Evolutionary conservation across 177 flowering plant genomes (phyloP).

Genomic region (Tripterygium wilfordii): DNA sequence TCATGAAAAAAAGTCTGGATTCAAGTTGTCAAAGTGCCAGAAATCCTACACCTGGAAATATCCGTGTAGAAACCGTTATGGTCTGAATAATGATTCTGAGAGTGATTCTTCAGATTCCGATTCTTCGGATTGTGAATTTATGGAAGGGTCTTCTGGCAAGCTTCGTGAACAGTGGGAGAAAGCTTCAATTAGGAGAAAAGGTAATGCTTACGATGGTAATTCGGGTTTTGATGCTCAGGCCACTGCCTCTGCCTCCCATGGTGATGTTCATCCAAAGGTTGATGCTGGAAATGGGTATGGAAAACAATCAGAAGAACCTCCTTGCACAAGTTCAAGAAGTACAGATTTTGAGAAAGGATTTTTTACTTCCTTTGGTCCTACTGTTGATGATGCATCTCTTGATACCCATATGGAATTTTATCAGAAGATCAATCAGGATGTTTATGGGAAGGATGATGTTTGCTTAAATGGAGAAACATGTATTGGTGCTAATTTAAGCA

Average conservation of each 20-base stretch:
- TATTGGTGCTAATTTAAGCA: not conserved
- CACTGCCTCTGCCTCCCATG: slow-evolving; percentile 27
- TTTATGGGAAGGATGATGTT: not conserved
- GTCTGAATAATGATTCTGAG: slow-evolving; percentile 30
- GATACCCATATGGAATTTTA: not conserved
- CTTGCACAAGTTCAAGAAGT: slow-evolving; percentile 23
- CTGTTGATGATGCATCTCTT: slow-evolving; percentile 4
- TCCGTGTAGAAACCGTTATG: slow-evolving; percentile 34
- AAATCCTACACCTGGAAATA: slow-evolving; percentile 20
- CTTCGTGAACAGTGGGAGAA: slow-evolving; percentile 75
- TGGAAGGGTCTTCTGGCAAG: slow-evolving; percentile 49
- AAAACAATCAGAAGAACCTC: slow-evolving; percentile 13
- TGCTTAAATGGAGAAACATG: not conserved
- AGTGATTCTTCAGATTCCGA: slow-evolving; percentile 51
- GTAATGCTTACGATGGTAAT: slow-evolving; percentile 7
- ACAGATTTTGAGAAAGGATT: slow-evolving; percentile 11
- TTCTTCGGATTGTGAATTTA: slow-evolving; percentile 67
- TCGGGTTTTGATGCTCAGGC: slow-evolving; percentile 24
- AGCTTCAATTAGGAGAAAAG: slow-evolving; percentile 44
- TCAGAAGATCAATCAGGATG: not conserved
- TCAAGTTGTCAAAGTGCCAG: slow-evolving; percentile 34
- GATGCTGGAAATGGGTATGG: slow-evolving; percentile 15
- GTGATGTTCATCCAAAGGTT: slow-evolving; percentile 13
- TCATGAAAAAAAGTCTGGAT: slow-evolving; percentile 21
- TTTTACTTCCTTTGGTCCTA: slow-evolving; percentile 1